Conservation (phyloP, 2,329 filamentous ascomycete species). For the Stagonosporopsis rhizophila region DNA sequence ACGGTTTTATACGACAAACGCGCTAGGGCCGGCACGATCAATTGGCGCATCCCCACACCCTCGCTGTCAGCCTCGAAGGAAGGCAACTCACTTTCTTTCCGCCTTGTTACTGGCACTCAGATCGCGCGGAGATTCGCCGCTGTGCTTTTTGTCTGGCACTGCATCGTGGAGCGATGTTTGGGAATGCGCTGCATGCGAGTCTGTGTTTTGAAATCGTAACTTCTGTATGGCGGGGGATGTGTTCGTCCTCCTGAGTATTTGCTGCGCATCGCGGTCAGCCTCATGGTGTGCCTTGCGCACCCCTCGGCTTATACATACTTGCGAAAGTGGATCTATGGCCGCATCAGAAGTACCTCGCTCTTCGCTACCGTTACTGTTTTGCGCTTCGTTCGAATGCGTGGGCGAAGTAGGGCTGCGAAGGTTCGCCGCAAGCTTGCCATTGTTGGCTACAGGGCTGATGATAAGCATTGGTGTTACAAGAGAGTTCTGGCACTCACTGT, state of each 20-base stretch:
- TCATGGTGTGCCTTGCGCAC: slow-evolving; percentile 5
- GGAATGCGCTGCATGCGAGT: slow-evolving; percentile 37
- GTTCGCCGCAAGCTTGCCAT: slow-evolving; percentile 39
- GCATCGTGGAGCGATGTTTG: slow-evolving; percentile 58
- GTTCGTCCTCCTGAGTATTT: slow-evolving; percentile 70
- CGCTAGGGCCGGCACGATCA: slow-evolving; percentile 1
- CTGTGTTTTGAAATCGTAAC: slow-evolving; percentile 58
- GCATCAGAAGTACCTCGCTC: slow-evolving; percentile 39
- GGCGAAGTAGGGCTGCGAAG: slow-evolving; percentile 35
- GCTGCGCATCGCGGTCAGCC: slow-evolving; percentile 47
- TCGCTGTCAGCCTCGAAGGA: not conserved
- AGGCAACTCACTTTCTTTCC: slow-evolving; percentile 48
- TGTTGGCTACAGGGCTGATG: slow-evolving; percentile 28
- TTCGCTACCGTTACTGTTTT: slow-evolving; percentile 29
- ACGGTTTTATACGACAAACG: slow-evolving; percentile 17
- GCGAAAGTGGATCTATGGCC: slow-evolving; percentile 71
- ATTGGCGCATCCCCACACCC: not conserved
- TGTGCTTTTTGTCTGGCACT: slow-evolving; percentile 49
- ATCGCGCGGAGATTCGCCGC: slow-evolving; percentile 36
- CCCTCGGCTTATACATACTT: slow-evolving; percentile 58
- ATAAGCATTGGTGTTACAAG: slow-evolving; percentile 31
- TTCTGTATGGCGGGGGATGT: slow-evolving; percentile 66
- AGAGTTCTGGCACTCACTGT: slow-evolving; percentile 24
- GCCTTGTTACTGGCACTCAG: slow-evolving; percentile 28
- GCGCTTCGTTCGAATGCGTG: slow-evolving; percentile 25